Base-by-base conservation (phyloP, 805 yeast species). In the Alloascoidea hylecoeti region DNA sequence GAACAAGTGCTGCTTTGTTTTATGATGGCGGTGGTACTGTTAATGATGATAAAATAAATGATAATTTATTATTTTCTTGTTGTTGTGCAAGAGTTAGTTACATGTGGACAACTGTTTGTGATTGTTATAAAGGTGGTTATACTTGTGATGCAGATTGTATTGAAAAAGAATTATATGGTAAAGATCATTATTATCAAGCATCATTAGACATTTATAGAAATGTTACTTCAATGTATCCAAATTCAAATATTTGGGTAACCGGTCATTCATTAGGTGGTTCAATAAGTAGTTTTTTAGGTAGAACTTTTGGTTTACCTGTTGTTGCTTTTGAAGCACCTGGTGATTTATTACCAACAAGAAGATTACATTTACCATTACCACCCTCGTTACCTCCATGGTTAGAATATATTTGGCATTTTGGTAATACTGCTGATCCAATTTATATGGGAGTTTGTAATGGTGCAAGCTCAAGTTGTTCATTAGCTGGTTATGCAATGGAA, bases 181-280 rank as follows among this genome's bases (percentile, higher is more conserved):
- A 75, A 43, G 96, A 86, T 55, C 60, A 84, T 38, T 92, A 89
- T 54, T 89, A 85, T 57, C 72, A 75, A 44, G 88, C 95, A 0
- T 78, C 72, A 0, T 54, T 86, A 39, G 82, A 82, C 42, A 68
- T 92, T 5, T 92, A 81, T 55, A 64, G 76, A 39, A 77, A 82
- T 44, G 94, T 86, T 6, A 64, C 75, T 0, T 42, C 48, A 3
- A 42, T 75, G 38, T 86, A 86, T 51, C 89, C 95, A 1, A 53
- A 66, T 16, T 67, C 84, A 1, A 68, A 73, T 16, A 72, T 92
- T 16, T 92, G 97, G 96, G 66, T 82, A 5, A 81, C 95, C 0
- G 98, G 98, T 2, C 98, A 92, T 53, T 88, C 97, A 0, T 61
- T 92, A 18, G 98, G 97, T 2, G 98, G 96, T 0, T 72, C 96